A percentile compares a stretch with the other conserved stretches of the same genome.
Evolutionary conservation across 2,329 filamentous ascomycete genomes (phyloP).

Genomic region (Aspergillus arachidicola): DNA sequence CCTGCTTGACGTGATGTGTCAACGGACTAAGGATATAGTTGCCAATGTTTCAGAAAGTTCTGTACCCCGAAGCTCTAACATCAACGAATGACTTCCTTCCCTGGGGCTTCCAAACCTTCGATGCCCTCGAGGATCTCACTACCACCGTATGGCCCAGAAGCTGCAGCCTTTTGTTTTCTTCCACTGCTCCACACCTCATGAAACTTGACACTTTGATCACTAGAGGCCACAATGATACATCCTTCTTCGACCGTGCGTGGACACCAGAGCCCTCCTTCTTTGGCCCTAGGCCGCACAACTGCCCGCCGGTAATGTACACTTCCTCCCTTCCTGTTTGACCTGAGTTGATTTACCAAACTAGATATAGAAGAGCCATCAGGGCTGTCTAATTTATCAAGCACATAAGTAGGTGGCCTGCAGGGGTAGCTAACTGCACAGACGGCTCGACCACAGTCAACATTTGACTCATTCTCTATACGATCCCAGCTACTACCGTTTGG

Average conservation of each 20-base stretch:
- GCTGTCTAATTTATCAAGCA: slow-evolving; percentile 13
- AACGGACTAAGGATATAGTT: slow-evolving; percentile 11
- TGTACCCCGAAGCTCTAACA: background rate
- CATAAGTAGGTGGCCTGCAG: slow-evolving; percentile 54
- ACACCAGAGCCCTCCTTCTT: slow-evolving; percentile 59
- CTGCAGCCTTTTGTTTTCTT: slow-evolving; percentile 55
- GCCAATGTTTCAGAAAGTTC: background rate
- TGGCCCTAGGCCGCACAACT: slow-evolving; percentile 35
- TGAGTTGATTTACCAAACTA: slow-evolving; percentile 11
- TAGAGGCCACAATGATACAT: slow-evolving; percentile 88
- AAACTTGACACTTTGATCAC: slow-evolving; percentile 90
- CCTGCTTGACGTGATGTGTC: background rate
- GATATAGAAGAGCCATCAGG: slow-evolving; percentile 16
- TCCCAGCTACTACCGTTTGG: slow-evolving; percentile 49
- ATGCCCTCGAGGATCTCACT: slow-evolving; percentile 83
- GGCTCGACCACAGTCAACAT: slow-evolving; percentile 55
- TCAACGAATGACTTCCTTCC: slow-evolving; percentile 67
- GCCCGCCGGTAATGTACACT: slow-evolving; percentile 18
- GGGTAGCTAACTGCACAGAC: slow-evolving; percentile 89
- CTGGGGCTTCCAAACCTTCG: slow-evolving; percentile 69
- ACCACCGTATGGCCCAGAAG: slow-evolving; percentile 70
- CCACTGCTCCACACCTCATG: slow-evolving; percentile 87
- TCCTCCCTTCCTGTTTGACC: slow-evolving; percentile 6
- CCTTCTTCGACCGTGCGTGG: slow-evolving; percentile 67
- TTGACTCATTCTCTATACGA: slow-evolving; percentile 24